Evolutionary conservation across 257 asterid species (phyloP).

Genomic region (Jasminum sambac): DNA sequence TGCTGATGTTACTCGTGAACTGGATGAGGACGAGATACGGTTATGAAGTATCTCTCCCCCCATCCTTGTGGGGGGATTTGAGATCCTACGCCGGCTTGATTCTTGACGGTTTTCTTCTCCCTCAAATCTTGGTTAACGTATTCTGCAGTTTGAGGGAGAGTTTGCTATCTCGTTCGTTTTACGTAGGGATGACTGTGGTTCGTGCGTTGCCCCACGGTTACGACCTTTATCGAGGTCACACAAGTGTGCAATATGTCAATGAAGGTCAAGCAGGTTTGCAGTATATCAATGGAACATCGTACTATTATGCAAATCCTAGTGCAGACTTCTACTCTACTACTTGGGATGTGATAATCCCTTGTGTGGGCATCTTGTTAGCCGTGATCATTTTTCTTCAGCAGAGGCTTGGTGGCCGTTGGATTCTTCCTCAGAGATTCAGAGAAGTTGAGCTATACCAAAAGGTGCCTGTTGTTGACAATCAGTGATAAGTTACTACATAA

Average conservation of each 20-base stretch:
- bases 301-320: constrained; percentile 56
- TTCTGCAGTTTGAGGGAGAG: constrained; percentile 38
- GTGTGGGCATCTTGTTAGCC: constrained; percentile 45
- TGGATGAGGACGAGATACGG: constrained; percentile 28
- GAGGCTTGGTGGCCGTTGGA: constrained; percentile 56
- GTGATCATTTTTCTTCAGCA: constrained; percentile 64
- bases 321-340: constrained; percentile 66
- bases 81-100: constrained; percentile 59
- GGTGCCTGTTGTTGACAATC: constrained; percentile 40
- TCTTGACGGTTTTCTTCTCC: constrained; percentile 67
- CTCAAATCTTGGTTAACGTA: constrained; percentile 55
- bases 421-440: constrained; percentile 50
- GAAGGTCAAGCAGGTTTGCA: constrained; percentile 30
- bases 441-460: constrained; percentile 49
- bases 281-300: constrained; percentile 41
- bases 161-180: constrained; percentile 42
- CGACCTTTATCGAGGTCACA: constrained; percentile 56
- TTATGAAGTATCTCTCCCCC: background rate
- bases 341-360: constrained; percentile 68
- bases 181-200: constrained; percentile 53
- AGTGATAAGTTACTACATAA: constrained; percentile 21
- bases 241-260: constrained; percentile 25
- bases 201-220: constrained; percentile 69
- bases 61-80: constrained; percentile 40
- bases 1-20: constrained; percentile 36